Conservation (phyloP, 1,139 yeast species). For the Lodderomyces metapsilosis region DNA sequence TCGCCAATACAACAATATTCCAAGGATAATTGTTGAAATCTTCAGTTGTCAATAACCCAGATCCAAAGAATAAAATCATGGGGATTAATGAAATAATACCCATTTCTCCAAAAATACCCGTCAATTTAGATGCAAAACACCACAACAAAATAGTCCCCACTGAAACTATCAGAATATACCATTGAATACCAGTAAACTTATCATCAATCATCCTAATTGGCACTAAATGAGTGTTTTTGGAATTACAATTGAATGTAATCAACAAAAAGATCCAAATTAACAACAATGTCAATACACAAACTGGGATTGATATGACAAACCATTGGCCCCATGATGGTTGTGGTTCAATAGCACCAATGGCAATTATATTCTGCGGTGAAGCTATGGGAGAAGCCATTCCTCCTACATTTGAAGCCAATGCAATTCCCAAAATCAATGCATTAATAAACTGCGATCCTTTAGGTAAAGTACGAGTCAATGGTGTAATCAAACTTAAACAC, state of each 20-base stretch:
- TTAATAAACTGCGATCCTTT: conserved; percentile 60
- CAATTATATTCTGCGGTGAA: conserved; percentile 75
- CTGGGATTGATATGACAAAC: conserved; percentile 68
- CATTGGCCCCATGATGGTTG: conserved; percentile 79
- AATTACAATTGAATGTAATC: conserved; percentile 52
- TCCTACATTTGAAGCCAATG: conserved; percentile 68
- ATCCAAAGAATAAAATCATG: conserved; percentile 64
- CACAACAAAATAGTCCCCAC: conserved; percentile 62
- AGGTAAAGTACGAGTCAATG: conserved; percentile 61
- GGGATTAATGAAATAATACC: conserved; percentile 72
- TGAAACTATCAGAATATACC: conserved; percentile 56
- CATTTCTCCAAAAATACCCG: conserved; percentile 62
- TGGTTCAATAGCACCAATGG: conserved; percentile 64
- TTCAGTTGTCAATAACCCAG: conserved; percentile 61
- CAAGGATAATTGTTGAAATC: conserved; percentile 75
- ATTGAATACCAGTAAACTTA: conserved; percentile 58
- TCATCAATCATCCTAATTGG: conserved; percentile 61
- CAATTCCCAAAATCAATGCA: conserved; percentile 69
- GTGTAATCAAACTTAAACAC: conserved; percentile 65
- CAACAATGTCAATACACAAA: conserved; percentile 53
- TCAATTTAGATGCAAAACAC: conserved; percentile 65
- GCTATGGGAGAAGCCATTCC: conserved; percentile 85
- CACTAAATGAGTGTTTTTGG: conserved; percentile 41
- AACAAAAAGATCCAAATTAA: conserved; percentile 58
- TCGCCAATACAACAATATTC: conserved; percentile 72